Percentiles rank a stretch among this genome's conserved stretches.
Conservation (phyloP, 805 yeast genomes). For the Saccharomycopsis javanensis region DNA sequence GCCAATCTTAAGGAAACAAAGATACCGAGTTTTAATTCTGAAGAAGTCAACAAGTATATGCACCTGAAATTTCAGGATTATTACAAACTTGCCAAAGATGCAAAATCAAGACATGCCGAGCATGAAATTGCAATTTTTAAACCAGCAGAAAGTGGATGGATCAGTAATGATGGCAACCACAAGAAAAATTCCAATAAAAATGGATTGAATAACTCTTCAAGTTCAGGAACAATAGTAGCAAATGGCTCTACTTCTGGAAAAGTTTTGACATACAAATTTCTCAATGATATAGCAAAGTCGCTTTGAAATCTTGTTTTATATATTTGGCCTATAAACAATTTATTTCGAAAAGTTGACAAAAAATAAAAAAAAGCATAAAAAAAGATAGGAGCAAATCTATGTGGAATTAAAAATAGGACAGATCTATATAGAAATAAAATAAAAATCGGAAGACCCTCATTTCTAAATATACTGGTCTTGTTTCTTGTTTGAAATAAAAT, state of each 20-base stretch:
- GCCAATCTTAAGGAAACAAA: background rate
- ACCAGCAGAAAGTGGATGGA: slow-evolving; percentile 16
- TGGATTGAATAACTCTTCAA: background rate
- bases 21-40: slow-evolving; percentile 8
- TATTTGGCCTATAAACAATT: background rate
- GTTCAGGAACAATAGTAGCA: background rate
- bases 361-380: no score
- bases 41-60: slow-evolving; percentile 12
- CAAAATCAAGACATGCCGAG: slow-evolving; percentile 1
- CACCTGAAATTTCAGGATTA: slow-evolving; percentile 3
- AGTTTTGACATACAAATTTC: background rate
- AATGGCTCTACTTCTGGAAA: background rate
- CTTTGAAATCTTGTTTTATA: background rate
- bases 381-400: no score
- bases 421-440: no score
- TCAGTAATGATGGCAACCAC: slow-evolving; percentile 2
- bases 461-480: no score
- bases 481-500: no score
- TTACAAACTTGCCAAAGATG: slow-evolving; percentile 3
- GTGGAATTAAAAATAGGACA: no score
- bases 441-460: no score
- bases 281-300: slow-evolving; percentile 12
- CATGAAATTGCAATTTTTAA: slow-evolving; percentile 9
- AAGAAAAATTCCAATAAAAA: slow-evolving; percentile 2
- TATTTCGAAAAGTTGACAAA: background rate